Conservation (phyloP, 129 eudicot species). For the Chrysanthemum makinoi region DNA sequence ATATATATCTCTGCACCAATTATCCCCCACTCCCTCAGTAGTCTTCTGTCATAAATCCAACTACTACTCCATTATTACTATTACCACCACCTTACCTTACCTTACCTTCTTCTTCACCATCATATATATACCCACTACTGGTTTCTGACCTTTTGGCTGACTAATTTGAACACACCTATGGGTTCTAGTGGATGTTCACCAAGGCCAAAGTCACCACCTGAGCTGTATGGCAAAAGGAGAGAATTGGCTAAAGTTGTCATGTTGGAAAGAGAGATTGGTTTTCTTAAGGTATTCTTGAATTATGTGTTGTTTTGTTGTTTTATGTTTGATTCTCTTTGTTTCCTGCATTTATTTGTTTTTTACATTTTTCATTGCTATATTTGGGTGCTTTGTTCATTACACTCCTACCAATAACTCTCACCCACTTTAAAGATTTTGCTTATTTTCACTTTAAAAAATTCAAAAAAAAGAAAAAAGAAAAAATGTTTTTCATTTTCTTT, state of each 20-base stretch:
- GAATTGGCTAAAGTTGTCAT: constrained; percentile 70
- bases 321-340: neutral
- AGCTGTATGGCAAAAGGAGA: constrained; percentile 78
- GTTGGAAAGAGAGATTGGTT: constrained; percentile 76
- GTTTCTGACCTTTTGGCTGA: neutral
- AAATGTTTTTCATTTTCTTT: too few relatives aligned
- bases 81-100: neutral
- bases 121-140: neutral
- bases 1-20: constrained; percentile 21
- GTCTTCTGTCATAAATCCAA: constrained; percentile 21
- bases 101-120: neutral
- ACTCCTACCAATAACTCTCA: neutral
- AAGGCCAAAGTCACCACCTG: constrained; percentile 87
- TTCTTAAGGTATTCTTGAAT: constrained; percentile 55
- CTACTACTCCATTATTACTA: neutral
- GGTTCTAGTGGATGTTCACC: constrained; percentile 31
- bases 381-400: constrained; percentile 15
- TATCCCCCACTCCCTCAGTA: constrained; percentile 31
- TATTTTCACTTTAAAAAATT: too few relatives aligned
- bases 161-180: neutral
- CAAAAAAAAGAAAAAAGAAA: too few relatives aligned
- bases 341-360: neutral
- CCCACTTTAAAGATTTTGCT: too few relatives aligned
- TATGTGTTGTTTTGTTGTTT: neutral
- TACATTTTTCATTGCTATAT: constrained; percentile 11